Base-by-base conservation (phyloP, 2,329 filamentous ascomycete genomes). In the Aspergillus awamori region DNA sequence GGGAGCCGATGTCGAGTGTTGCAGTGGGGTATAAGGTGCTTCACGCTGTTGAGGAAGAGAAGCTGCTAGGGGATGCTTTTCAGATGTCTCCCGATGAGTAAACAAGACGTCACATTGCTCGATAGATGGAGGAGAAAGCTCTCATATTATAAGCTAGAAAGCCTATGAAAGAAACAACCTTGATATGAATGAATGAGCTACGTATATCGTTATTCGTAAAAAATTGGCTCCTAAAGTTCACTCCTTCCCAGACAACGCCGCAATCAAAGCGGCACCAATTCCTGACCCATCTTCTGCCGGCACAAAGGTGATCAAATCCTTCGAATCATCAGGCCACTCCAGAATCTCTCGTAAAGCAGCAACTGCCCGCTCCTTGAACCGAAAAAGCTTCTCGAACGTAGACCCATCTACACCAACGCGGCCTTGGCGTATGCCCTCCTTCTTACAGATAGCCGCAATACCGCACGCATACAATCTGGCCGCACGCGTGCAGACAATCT, bases 381-480 rank as follows among this genome's bases (percentile, higher is more conserved):
- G 55, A 15, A 52, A 55, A 26, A 58, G 53, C 51, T 58, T 96
- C 92, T 39, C 96, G 82, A 98, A 98, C 49, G 98, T 93, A 10
- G 91, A 95, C 20, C 95, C 95, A 74, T 98, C 94, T 56, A 95
- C 94, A 67, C 94, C 94, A 30, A 98, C 93, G 76, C 97, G 93
- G 79, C 91, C 96, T 30, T 85, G 84, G 70, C 88, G 79, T 76
- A 92, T 91, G 64, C 85, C 84, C 84, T 96, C 97, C 87, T 97
- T 97, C 82, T 89, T 96, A 84, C 90, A 92, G 72, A 98, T 96
- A 59, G 93, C 95, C n/a, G 94, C 92, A 61, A 98, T 92, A 75
- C 94, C 95, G 72, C 94, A 98, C 17, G 93, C 89, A 43, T 93
- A 96, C 53, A 98, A 87, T 64, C 95, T 91, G 48, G 95, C 94